phyloP scores from a whole-genome alignment of 2,329 filamentous ascomycete genomes.

The Ophiostoma ips region DNA sequence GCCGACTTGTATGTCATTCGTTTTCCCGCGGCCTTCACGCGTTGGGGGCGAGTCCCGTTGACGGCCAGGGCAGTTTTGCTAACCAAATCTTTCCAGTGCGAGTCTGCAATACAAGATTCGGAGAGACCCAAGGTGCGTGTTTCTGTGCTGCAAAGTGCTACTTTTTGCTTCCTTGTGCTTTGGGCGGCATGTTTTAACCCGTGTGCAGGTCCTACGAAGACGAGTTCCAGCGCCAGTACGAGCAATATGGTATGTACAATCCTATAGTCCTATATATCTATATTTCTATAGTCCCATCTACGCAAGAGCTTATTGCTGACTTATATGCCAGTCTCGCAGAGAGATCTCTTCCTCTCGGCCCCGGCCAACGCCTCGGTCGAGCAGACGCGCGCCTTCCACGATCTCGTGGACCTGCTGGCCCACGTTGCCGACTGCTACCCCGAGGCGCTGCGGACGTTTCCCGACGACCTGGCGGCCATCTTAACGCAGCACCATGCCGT shows the following conservation, averaged over 20 bases:
- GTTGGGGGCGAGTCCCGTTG: background rate
- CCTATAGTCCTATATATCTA: background rate
- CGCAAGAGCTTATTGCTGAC: background rate
- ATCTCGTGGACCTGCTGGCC: constrained; percentile 84
- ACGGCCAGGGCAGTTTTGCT: constrained; percentile 12
- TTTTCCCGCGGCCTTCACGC: background rate
- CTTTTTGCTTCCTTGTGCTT: too few species aligned
- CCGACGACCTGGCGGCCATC: constrained; percentile 68
- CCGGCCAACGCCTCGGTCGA: constrained; percentile 65
- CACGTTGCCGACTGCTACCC: constrained; percentile 93
- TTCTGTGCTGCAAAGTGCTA: too few species aligned
- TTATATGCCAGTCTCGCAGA: constrained; percentile 45
- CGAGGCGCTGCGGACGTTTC: constrained; percentile 61
- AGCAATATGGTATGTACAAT: constrained; percentile 55
- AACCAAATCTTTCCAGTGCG: constrained; percentile 40
- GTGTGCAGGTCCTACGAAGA: constrained; percentile 68
- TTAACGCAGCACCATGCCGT: constrained; percentile 69
- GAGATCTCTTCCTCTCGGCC: constrained; percentile 79
- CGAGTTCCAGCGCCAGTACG: constrained; percentile 55
- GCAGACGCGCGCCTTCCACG: constrained; percentile 70
- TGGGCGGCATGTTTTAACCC: constrained; percentile 1
- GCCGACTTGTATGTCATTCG: constrained; percentile 50
- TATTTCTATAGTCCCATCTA: background rate
- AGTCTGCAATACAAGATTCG: constrained; percentile 83
- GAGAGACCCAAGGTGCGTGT: constrained; percentile 50